Evolutionary conservation across 352 stramenopile genomes (phyloP), one percentile per base, ranked within the genome.

Genomic region (Aphanomyces invadans): DNA sequence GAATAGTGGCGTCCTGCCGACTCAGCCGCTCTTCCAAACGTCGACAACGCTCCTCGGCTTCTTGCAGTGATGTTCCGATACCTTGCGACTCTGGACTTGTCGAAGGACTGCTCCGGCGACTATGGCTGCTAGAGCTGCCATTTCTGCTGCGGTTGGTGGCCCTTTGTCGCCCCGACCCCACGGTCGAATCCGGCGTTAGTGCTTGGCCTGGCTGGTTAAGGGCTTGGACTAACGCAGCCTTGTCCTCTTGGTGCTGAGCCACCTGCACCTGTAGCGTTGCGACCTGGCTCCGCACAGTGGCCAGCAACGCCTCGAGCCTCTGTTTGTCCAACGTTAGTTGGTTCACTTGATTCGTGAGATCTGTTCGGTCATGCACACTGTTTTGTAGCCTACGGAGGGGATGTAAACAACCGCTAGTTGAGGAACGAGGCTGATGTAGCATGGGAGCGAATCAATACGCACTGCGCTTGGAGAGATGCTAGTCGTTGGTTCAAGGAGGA

Each of bases 1-100:
- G 81, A 61, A 93, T 93, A 0, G 80, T 92, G 39, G 86, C 78
- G 60, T 89, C 79, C 74, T 93, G 85, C 38, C 81, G 68, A 4
- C 67, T 68, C 21, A 93, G 68, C 31, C 80, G 78, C 44, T 93
- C 81, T 72, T 93, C 85, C 2, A 93, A 71, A 42, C 88, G 79
- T 71, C 90, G 78, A 53, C 82, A 91, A 49, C 90, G 90, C 3
- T 70, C 69, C 53, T 92, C 81, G 5, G 85, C 85, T 63, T 83
- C 72, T 69, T 90, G 74, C 15, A 93, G 62, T 17, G 81, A 3
- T 79, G 86, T 4, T 70, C 69, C 25, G 65, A 70, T 53, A 69
- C 53, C 17, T 23, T 21, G 29, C 5, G 39, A 23, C n/a, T n/a
- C n/a, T n/a, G n/a, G n/a, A n/a, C n/a, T n/a, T n/a, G n/a, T n/a